Evolutionary conservation across 2,329 filamentous ascomycete genomes (phyloP), one percentile per base, ranked within the genome.

Genomic region (Blastomyces parvus): DNA sequence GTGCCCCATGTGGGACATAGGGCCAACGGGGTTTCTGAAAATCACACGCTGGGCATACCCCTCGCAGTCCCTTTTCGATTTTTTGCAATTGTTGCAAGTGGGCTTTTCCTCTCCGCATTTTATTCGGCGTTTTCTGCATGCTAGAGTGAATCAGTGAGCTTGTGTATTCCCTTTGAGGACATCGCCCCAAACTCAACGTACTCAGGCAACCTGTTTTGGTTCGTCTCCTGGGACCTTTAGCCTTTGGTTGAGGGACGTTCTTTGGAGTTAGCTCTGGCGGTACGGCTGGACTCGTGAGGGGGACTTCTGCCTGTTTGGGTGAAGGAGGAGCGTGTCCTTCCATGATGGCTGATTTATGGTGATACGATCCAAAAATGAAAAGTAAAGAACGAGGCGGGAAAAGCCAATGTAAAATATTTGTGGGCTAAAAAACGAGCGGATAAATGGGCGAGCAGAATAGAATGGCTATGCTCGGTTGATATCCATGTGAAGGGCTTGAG

Each of bases 201-300:
- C 88, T 97, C 65, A 96, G 78, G 74, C 92, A 97, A 17, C 92
- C 92, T 1, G 92, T 96, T 78, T 97, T 97, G 60, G 92, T 96
- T 70, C 92, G 82, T 74, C 87, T 90, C 69, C 84, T 83, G 27
- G 80, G 63, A 3, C 63, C 64, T 65, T 67, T 67, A 27, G 60
- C 64, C 64, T 69, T 74, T 55, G 69, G 69, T 25, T 66, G 52
- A 48, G 66, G 63, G 19, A 67, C 62, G 61, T 68, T 68, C 56
- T 67, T 69, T 13, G 62, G 48, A 25, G 59, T 67, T 40, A 65
- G 62, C 60, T 69, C 67, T 8, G 60, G 30, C 11, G 61, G 25
- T 40, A 40, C 17, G 17, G 44, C 33, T 13, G 63, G 46, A 14
- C 60, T 38, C 25, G 27, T 50, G 17, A 36, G n/a, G 14, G 60